phyloP scores from a whole-genome alignment of 2,329 filamentous ascomycete genomes.

The Fusarium annulatum region DNA sequence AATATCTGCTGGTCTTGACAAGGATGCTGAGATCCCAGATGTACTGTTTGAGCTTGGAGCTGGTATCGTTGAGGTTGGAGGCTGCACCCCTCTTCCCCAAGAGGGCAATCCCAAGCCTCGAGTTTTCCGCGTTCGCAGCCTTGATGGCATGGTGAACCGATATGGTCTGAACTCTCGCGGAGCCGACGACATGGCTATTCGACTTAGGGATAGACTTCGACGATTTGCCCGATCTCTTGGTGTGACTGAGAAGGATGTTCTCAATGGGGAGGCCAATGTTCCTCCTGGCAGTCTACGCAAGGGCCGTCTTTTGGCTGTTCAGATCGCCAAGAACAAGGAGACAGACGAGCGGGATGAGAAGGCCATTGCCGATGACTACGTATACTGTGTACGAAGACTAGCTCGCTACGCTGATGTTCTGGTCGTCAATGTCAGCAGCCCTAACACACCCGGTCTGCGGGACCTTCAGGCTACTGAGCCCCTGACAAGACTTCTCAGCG shows the following conservation, averaged over 20 bases:
- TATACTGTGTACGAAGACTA: conserved; percentile 86
- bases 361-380: conserved; percentile 83
- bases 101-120: conserved; percentile 87
- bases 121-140: conserved; percentile 85
- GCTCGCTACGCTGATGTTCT: conserved; percentile 92
- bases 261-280: conserved; percentile 81
- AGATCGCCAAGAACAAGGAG: conserved; percentile 96
- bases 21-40: conserved; percentile 89
- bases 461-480: conserved; percentile 88
- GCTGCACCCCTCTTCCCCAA: conserved; percentile 88
- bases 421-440: conserved; percentile 98
- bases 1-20: conserved; percentile 95
- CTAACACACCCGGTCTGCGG: conserved; percentile 92
- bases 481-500: conserved; percentile 80
- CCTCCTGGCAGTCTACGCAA: conserved; percentile 82
- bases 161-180: conserved; percentile 95
- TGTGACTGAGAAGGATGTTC: conserved; percentile 76
- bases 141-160: conserved; percentile 92
- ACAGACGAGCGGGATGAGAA: conserved; percentile 87
- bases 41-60: conserved; percentile 86
- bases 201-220: conserved; percentile 80
- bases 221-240: conserved; percentile 79
- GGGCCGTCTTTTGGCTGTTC: conserved; percentile 85
- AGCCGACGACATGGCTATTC: conserved; percentile 85
- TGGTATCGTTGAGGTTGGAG: conserved; percentile 90